Percentiles rank a stretch among this genome's conserved stretches.
Evolutionary conservation across 2,329 filamentous ascomycete species (phyloP).

Genomic region (Fusarium coffeatum): DNA sequence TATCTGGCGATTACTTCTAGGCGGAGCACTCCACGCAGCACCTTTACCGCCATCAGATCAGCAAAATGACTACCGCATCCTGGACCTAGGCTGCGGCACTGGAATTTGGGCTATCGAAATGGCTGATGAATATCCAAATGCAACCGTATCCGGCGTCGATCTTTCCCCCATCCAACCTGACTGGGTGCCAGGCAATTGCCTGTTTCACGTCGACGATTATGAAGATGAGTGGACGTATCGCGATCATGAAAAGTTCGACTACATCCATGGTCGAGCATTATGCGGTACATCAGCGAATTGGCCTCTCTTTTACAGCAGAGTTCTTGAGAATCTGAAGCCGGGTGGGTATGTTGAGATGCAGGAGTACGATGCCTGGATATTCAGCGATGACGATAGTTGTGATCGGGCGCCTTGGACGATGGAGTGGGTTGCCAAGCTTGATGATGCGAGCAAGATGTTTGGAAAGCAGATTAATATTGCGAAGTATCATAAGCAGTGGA

Average conservation of each 20-base stretch:
- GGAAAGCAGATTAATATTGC: slow-evolving; percentile 56
- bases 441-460: slow-evolving; percentile 51
- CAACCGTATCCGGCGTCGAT: slow-evolving; percentile 61
- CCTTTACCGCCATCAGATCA: slow-evolving; percentile 43
- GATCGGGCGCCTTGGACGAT: slow-evolving; percentile 53
- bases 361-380: slow-evolving; percentile 55
- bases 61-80: slow-evolving; percentile 53
- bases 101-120: slow-evolving; percentile 72
- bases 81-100: slow-evolving; percentile 71
- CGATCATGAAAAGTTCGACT: slow-evolving; percentile 51
- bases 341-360: slow-evolving; percentile 55
- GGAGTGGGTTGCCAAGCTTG: slow-evolving; percentile 54
- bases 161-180: slow-evolving; percentile 68
- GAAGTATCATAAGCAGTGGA: slow-evolving; percentile 52
- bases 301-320: slow-evolving; percentile 48
- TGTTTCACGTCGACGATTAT: slow-evolving; percentile 74
- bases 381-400: slow-evolving; percentile 54
- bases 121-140: slow-evolving; percentile 58
- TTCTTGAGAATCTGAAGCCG: slow-evolving; percentile 47
- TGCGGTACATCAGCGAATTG: slow-evolving; percentile 51
- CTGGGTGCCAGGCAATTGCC: slow-evolving; percentile 69
- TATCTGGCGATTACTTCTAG: slow-evolving; percentile 46
- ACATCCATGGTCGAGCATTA: slow-evolving; percentile 53
- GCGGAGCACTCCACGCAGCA: slow-evolving; percentile 41
- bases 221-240: slow-evolving; percentile 59